These are phyloP conservation scores for Caryopteris hybrid DNA, from an alignment of 305 asterid genomes.

Conservation along the genomic window DNA sequence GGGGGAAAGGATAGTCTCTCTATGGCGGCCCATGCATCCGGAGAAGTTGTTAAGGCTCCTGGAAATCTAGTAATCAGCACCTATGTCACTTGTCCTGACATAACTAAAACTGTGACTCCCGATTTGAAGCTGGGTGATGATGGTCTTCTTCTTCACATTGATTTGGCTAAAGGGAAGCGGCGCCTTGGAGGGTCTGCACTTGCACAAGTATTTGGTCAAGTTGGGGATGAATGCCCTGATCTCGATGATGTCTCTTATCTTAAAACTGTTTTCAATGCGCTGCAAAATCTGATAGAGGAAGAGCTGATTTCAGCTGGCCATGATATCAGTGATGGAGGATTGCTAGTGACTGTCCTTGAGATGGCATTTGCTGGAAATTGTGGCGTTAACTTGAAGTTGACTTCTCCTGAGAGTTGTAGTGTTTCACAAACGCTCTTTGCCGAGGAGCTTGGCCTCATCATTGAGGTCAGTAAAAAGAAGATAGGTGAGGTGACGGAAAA, in stretches of 20 bases:
- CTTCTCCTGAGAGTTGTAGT: conserved; percentile 32
- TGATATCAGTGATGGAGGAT: conserved; percentile 93
- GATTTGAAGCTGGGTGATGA: conserved; percentile 82
- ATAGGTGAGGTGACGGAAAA: conserved; percentile 37
- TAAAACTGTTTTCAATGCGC: conserved; percentile 63
- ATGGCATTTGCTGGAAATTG: conserved; percentile 98
- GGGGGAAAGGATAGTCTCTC: conserved; percentile 98
- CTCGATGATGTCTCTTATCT: conserved; percentile 76
- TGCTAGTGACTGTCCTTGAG: conserved; percentile 68
- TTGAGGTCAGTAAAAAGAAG: conserved; percentile 60
- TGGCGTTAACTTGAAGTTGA: conserved; percentile 57
- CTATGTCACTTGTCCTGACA: conserved; percentile 86
- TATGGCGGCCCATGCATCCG: conserved; percentile 81
- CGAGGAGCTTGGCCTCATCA: conserved; percentile 80
- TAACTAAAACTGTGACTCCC: conserved; percentile 89
- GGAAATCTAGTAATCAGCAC: conserved; percentile 87
- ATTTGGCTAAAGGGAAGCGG: conserved; percentile 76
- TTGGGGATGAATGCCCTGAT: conserved; percentile 84
- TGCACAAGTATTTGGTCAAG: conserved; percentile 82
- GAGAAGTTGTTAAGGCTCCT: conserved; percentile 92
- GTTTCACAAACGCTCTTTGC: conserved; percentile 60
- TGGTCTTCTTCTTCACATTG: conserved; percentile 78
- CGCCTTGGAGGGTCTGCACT: conserved; percentile 91
- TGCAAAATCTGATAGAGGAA: conserved; percentile 64
- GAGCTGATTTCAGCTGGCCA: conserved; percentile 88